Evolutionary conservation across 2,329 filamentous ascomycete species (phyloP).

Genomic region (Diaporthe sp.): DNA sequence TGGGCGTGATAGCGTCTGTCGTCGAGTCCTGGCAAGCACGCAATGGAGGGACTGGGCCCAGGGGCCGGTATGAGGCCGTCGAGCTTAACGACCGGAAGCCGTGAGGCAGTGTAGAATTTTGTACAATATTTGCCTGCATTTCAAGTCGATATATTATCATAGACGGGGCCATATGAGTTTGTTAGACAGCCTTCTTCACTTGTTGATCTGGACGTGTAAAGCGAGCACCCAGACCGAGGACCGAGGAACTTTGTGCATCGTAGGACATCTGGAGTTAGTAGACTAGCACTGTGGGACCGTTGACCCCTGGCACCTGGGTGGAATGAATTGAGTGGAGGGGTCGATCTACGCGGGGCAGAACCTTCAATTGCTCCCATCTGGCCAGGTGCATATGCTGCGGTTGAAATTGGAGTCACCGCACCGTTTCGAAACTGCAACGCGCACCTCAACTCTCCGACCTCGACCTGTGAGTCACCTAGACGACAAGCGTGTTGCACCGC

Average conservation of each 20-base stretch:
- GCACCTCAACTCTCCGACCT: background rate
- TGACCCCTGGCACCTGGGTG: slow-evolving; percentile 12
- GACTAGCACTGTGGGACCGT: background rate
- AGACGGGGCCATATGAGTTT: background rate
- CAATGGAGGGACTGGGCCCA: background rate
- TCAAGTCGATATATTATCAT: background rate
- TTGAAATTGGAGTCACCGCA: slow-evolving; percentile 32
- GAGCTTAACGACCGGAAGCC: slow-evolving; percentile 21
- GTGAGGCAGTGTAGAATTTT: background rate
- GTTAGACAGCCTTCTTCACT: background rate
- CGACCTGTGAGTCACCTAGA: slow-evolving; percentile 29
- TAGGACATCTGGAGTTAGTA: background rate
- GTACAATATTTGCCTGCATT: background rate
- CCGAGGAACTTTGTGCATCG: background rate
- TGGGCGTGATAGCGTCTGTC: slow-evolving; percentile 18
- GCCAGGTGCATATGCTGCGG: slow-evolving; percentile 2
- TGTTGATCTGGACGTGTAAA: background rate
- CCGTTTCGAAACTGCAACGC: slow-evolving; percentile 28
- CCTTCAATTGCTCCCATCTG: slow-evolving; percentile 24
- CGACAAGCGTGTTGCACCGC: background rate
- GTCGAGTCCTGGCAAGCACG: slow-evolving; percentile 12
- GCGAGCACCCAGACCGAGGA: background rate
- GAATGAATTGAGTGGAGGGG: slow-evolving; percentile 26
- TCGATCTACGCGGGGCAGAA: slow-evolving; percentile 30
- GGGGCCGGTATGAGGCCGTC: slow-evolving; percentile 11